Evolutionary conservation across 208 protist genomes (phyloP).

Genomic region (Acanthamoeba triangularis): DNA sequence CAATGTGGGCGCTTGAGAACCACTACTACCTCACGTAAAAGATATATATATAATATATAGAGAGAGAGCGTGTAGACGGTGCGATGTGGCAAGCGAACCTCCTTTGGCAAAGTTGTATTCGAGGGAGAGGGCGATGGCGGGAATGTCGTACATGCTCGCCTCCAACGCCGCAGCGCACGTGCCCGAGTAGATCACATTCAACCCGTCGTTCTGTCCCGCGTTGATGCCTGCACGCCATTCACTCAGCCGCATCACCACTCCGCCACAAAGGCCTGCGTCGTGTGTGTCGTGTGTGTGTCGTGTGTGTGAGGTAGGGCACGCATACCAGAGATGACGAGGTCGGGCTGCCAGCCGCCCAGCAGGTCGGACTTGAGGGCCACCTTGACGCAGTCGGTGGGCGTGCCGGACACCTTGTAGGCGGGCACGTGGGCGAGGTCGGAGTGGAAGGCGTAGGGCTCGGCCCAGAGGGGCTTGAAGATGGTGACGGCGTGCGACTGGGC

Average conservation of each 20-base stretch:
- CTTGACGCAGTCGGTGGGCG: conserved; percentile 17
- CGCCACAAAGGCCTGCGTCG: no score
- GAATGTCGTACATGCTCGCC: not conserved
- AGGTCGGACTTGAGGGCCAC: conserved; percentile 16
- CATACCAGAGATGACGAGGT: conserved; percentile 22
- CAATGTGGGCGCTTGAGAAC: no score
- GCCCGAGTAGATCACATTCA: conserved; percentile 35
- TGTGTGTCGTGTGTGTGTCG: no score
- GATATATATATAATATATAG: no score
- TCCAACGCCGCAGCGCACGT: conserved; percentile 10
- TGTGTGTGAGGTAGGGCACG: no score
- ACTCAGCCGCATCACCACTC: no score
- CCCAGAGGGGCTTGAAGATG: not conserved
- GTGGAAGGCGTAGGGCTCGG: conserved; percentile 37
- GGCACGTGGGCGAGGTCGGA: conserved; percentile 4
- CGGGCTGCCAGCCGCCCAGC: conserved; percentile 3
- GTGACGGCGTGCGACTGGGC: conserved; percentile 21
- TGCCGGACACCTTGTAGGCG: conserved; percentile 20
- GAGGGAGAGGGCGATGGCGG: conserved; percentile 16
- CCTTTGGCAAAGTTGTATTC: conserved; percentile 25
- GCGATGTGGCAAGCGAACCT: not conserved
- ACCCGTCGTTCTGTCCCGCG: conserved; percentile 14
- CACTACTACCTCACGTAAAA: no score
- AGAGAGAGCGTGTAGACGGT: no score
- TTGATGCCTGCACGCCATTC: not conserved